phyloP scores from a whole-genome alignment of 768 basidiomycete species.

The Russula griseocarnosa region DNA sequence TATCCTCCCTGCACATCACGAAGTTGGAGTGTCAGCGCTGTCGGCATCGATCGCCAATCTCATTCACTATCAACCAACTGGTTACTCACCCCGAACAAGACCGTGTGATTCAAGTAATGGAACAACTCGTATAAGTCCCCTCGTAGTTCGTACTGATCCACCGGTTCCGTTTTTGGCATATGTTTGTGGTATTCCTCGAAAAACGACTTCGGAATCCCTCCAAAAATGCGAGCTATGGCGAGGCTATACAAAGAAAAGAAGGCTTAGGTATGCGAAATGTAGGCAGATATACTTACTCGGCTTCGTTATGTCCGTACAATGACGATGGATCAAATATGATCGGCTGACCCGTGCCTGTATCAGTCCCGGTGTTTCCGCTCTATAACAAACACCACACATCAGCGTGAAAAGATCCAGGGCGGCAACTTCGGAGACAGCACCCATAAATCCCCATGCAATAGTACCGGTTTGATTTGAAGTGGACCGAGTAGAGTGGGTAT shows the following conservation, averaged over 20 bases:
- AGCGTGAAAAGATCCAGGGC: not conserved
- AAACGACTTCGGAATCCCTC: constrained; percentile 63
- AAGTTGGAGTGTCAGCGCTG: not conserved
- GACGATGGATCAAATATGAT: constrained; percentile 77
- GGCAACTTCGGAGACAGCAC: constrained; percentile 36
- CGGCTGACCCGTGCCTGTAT: constrained; percentile 50
- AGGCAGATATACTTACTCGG: constrained; percentile 49
- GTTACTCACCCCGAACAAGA: constrained; percentile 66
- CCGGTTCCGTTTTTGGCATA: constrained; percentile 61
- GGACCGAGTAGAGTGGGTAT: constrained; percentile 64
- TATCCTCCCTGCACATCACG: constrained; percentile 43
- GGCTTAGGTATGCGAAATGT: not conserved
- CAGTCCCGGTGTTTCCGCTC: constrained; percentile 73
- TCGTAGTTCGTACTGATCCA: constrained; percentile 59
- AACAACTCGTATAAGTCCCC: constrained; percentile 70
- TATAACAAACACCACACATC: constrained; percentile 30
- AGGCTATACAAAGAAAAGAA: constrained; percentile 44
- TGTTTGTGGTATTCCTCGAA: constrained; percentile 63
- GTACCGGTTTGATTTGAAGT: constrained; percentile 57
- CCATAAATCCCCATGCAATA: constrained; percentile 81
- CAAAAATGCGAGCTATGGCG: constrained; percentile 74
- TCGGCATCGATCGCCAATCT: not conserved
- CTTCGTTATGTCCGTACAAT: constrained; percentile 77
- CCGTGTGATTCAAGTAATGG: constrained; percentile 78
- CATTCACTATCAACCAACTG: not conserved